Evolutionary conservation across 2,329 filamentous ascomycete species (phyloP).

Genomic region (Fusarium devonianum): DNA sequence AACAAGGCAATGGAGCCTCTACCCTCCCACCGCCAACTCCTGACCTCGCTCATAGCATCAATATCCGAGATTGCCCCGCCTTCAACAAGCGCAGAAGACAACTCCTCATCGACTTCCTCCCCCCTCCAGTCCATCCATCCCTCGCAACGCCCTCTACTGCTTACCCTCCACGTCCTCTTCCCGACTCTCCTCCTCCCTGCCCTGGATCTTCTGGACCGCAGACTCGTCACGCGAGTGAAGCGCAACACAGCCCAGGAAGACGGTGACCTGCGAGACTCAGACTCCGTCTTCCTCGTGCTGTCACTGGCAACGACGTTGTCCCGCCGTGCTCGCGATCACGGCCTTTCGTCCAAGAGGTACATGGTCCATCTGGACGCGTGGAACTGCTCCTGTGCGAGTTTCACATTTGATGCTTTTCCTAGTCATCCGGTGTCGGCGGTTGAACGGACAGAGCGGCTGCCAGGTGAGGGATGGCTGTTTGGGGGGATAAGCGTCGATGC

Average conservation of each 20-base stretch:
- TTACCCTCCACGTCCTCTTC: conserved; percentile 85
- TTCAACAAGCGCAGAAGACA: conserved; percentile 2
- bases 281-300: conserved; percentile 66
- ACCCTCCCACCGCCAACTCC: conserved; percentile 51
- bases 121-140: conserved; percentile 28
- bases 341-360: conserved; percentile 56
- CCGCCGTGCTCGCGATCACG: conserved; percentile 32
- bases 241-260: neutral
- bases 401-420: conserved; percentile 75
- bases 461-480: conserved; percentile 49
- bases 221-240: conserved; percentile 67
- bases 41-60: conserved; percentile 58
- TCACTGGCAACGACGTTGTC: conserved; percentile 57
- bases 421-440: conserved; percentile 11
- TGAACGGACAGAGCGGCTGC: conserved; percentile 1
- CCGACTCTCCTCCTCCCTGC: conserved; percentile 82
- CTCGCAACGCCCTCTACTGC: conserved; percentile 64
- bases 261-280: conserved; percentile 13
- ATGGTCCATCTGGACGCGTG: conserved; percentile 77
- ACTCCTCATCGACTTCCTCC: conserved; percentile 14
- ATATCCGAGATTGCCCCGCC: conserved; percentile 42
- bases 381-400: conserved; percentile 90
- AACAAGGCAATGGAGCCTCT: conserved; percentile 36
- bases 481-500: conserved; percentile 58
- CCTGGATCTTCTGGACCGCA: conserved; percentile 84